Conservation (phyloP, 1,139 yeast species). For the Entelexis sorbosivorans region DNA sequence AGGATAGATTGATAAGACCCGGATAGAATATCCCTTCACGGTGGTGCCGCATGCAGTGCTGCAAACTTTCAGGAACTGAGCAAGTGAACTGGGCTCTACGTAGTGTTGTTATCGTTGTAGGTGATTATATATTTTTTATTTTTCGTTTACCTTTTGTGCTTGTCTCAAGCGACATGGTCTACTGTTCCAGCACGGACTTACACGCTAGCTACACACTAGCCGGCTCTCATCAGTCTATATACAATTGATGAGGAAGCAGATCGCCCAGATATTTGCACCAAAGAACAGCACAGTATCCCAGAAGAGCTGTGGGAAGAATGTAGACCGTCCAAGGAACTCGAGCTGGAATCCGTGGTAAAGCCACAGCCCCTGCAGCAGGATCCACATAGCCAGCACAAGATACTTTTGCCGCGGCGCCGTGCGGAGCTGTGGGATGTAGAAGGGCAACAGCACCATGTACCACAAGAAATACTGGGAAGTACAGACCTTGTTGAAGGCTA, state of each 20-base stretch:
- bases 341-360: conserved; percentile 62
- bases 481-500: conserved; percentile 83
- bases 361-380: conserved; percentile 66
- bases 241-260: conserved; percentile 48
- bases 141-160: not conserved
- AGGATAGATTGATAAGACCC: not conserved
- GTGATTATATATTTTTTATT: not conserved
- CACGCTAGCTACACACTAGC: too few species aligned
- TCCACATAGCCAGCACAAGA: conserved; percentile 45
- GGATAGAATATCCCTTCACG: not conserved
- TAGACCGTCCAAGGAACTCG: conserved; percentile 65
- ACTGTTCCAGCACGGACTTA: too few species aligned
- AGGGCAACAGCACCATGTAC: conserved; percentile 78
- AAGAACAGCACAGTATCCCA: conserved; percentile 56
- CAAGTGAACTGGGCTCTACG: too few species aligned
- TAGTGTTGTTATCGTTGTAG: too few species aligned
- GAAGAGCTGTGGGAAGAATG: conserved; percentile 55
- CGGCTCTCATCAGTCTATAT: conserved; percentile 21
- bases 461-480: conserved; percentile 86
- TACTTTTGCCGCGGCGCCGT: conserved; percentile 30
- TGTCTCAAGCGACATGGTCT: too few species aligned
- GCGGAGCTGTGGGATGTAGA: conserved; percentile 41
- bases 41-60: too few species aligned
- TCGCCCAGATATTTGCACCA: conserved; percentile 51
- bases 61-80: too few species aligned